These are phyloP conservation scores for Nemophila menziesii DNA, from an alignment of 257 asterid species.

Conservation along the genomic window DNA sequence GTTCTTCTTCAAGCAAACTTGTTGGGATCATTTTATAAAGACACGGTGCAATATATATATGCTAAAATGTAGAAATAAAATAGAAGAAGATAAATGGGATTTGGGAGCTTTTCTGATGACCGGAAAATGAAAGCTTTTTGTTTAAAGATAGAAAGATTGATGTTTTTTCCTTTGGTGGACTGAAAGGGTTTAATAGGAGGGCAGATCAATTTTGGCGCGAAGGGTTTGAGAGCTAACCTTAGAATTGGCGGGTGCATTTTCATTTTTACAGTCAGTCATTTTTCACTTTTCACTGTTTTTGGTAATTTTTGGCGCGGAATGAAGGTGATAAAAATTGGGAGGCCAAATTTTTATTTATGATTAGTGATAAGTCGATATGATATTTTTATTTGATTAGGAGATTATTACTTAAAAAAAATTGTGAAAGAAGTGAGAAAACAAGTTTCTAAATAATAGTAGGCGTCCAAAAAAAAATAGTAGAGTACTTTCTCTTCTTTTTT, in stretches of 20 bases:
- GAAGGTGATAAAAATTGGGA: background rate
- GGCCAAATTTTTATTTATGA: background rate
- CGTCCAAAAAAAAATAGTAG: too few species aligned
- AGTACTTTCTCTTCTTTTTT: too few species aligned
- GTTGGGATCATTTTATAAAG: background rate
- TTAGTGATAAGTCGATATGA: background rate
- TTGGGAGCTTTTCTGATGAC: too few species aligned
- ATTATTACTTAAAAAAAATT: too few species aligned
- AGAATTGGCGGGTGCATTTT: constrained; percentile 21
- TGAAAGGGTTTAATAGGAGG: background rate
- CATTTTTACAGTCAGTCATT: background rate
- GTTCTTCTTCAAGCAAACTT: background rate
- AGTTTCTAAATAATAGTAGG: too few species aligned
- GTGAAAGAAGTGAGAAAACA: too few species aligned
- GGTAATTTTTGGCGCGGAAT: constrained; percentile 12
- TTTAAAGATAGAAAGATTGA: too few species aligned
- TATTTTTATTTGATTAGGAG: background rate
- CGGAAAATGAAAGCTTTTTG: too few species aligned
- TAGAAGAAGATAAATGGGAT: too few species aligned
- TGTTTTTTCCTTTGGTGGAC: background rate
- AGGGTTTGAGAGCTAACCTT: background rate
- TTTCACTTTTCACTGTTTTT: background rate
- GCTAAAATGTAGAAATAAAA: background rate
- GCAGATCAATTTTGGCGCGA: constrained; percentile 21
- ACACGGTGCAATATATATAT: background rate